Evolutionary conservation across 306 rosid genomes (phyloP), one percentile per base, ranked within the genome.

Genomic region (Cajanus cajan): DNA sequence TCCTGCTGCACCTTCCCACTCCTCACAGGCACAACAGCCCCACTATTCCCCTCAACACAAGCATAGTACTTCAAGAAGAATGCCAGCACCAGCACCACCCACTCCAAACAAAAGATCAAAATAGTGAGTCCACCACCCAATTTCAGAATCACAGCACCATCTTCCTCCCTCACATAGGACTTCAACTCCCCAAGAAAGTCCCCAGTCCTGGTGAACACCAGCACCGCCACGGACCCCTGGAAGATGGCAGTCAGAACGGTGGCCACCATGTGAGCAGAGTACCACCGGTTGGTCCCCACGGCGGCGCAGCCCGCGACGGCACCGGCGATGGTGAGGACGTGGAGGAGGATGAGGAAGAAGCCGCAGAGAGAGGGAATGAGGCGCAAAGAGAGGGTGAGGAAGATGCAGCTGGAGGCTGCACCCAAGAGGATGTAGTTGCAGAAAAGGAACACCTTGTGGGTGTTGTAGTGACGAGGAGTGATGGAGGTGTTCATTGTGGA

Each of bases 331-430:
- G 97, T 94, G 71, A 92, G 54, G 50, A 86, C 21, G 50, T 94
- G 97, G 76, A 94, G 98, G 52, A 94, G 90, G 91, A 92, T 92
- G 4, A 94, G 15, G 86, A 92, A 85, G 89, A 89, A 87, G 74
- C 97, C 98, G 1, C 97, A 87, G 0, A 92, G 71, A 0, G 98
- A 94, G 1, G 98, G 98, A 22, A 94, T 3, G 73, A 92, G 88
- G 18, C 98, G 90, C 25, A 94, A 96, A 0, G 97, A 94, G 54
- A 94, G 94, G 9, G 97, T 90, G 78, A 94, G 97, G 88, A 94
- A 94, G 74, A 94, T 92, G 90, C 98, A 94, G 78, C 94, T 88
- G 16, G 98, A 89, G 54, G 98, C 97, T 22, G 98, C 96, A 18
- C 97, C 98, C 15, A 92, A 74, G 7, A 94, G 88, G 3, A 94